These are phyloP conservation scores for Bipolaris sorokiniana DNA, from an alignment of 2,329 filamentous ascomycete species.

Conservation along the genomic window DNA sequence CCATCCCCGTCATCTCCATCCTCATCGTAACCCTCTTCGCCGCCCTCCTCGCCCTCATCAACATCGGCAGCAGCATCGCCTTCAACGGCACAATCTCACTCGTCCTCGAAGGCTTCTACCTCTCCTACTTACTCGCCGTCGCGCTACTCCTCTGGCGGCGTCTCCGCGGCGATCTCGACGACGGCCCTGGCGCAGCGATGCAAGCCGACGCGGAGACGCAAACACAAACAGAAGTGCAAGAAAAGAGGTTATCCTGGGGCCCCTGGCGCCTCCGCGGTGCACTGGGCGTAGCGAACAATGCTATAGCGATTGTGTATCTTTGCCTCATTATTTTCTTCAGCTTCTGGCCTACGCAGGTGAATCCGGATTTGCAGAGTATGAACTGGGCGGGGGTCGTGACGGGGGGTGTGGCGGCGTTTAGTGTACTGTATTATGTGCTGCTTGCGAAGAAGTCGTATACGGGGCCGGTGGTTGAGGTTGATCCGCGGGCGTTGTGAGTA, in stretches of 20 bases:
- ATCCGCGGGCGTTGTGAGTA: slow-evolving; percentile 28
- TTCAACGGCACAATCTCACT: slow-evolving; percentile 48
- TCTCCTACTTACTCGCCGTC: slow-evolving; percentile 45
- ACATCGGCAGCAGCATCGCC: slow-evolving; percentile 55
- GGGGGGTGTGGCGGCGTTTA: slow-evolving; percentile 36
- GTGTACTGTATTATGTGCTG: slow-evolving; percentile 40
- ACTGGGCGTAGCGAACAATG: slow-evolving; percentile 40
- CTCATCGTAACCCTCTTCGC: slow-evolving; percentile 54
- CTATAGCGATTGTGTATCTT: slow-evolving; percentile 42
- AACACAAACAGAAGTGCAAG: slow-evolving; percentile 13
- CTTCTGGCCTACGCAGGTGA: slow-evolving; percentile 40
- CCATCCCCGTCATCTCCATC: slow-evolving; percentile 56
- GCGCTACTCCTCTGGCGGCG: slow-evolving; percentile 46
- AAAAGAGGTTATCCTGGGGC: slow-evolving; percentile 41
- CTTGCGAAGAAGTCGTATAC: slow-evolving; percentile 41
- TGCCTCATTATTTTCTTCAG: slow-evolving; percentile 45
- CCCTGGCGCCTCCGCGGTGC: slow-evolving; percentile 43
- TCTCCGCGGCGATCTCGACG: slow-evolving; percentile 40
- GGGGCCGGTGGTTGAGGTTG: slow-evolving; percentile 43
- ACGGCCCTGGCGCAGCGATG: background rate
- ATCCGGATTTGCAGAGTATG: slow-evolving; percentile 29
- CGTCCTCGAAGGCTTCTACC: slow-evolving; percentile 46
- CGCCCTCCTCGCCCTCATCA: slow-evolving; percentile 58
- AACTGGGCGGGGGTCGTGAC: slow-evolving; percentile 46
- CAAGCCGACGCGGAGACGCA: background rate